Base-by-base conservation (phyloP, 2,329 filamentous ascomycete species). In the Didymella segeticola region DNA sequence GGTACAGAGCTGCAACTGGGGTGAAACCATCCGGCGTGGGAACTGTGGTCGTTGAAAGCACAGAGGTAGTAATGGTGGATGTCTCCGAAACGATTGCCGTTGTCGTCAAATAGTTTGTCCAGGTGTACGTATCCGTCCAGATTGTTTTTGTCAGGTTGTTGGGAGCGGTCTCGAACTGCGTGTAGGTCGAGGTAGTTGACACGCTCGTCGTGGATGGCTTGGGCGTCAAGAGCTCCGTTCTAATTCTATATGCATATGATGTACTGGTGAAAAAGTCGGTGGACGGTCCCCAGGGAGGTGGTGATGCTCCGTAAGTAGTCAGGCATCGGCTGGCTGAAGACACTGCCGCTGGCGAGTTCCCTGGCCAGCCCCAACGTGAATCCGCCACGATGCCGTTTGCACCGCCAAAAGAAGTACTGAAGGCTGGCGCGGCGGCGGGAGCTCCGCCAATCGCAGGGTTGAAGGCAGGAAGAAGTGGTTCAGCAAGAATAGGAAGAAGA, bases 41-140 rank as follows among this genome's bases (percentile, higher is more conserved):
- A 11, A 54, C 17, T 6, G 33, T 54, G 12, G 31, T 23, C 2
- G 38, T 45, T 12, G 42, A 37, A 14, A 54, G 34, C 3, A 49
- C 51, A 2, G 51, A 49, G 14, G 20, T 41, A 15, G 51, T 54
- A 29, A 46, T 34, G 22, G 41, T 46, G 15, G 36, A 25, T 41
- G 46, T 54, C 31, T 42, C 38, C 20, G 39, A 45, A 11, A 41
- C 41, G 10, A 34, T 43, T 12, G 43, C 29, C 10, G 51, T 49
- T 4, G 26, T 45, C 22, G 51, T 54, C 12, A 45, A 1, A 22
- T 54, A 54, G 17, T 54, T 49, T 2, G 51, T 54, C 45, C 46
- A 54, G 10, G 51, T 54, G n/a, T 54, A 54, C 17, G 51, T 54
- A 25, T 39, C 39, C n/a, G 51, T 54, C n/a, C 43, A 54, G 36